These are phyloP conservation scores for Chlorella sp. DNA, from an alignment of 139 green algal species.

Conservation along the genomic window DNA sequence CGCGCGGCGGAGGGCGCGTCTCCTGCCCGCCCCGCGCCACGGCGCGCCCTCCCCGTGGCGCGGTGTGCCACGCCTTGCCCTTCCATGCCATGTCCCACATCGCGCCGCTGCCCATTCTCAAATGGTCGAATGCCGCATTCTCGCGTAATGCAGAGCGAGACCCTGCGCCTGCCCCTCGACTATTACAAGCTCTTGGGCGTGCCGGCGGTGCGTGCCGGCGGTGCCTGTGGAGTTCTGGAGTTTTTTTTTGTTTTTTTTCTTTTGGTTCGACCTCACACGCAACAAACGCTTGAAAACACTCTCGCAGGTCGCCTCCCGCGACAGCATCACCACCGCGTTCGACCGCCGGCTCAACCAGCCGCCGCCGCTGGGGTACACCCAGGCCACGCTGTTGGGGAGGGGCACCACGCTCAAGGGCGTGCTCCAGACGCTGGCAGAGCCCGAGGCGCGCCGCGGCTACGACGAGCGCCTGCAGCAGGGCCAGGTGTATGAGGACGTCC, in stretches of 20 bases:
- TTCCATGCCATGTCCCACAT: too few species aligned
- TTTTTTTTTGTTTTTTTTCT: conserved; percentile 6
- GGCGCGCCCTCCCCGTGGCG: too few species aligned
- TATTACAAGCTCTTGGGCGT: conserved; percentile 35
- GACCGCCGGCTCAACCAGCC: conserved; percentile 22
- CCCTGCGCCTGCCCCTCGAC: conserved; percentile 24
- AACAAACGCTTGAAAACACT: too few species aligned
- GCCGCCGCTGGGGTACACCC: conserved; percentile 26
- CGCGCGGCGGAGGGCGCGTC: too few species aligned
- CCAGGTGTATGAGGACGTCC: conserved; percentile 31
- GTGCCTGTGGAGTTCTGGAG: neutral
- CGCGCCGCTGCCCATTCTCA: too few species aligned
- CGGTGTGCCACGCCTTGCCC: too few species aligned
- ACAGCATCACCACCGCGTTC: too few species aligned
- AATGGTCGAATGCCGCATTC: too few species aligned
- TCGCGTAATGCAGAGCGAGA: too few species aligned
- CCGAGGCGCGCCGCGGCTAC: conserved; percentile 13
- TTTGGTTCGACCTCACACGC: too few species aligned
- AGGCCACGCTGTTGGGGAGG: conserved; percentile 25
- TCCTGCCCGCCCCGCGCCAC: too few species aligned
- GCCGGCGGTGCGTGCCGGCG: neutral
- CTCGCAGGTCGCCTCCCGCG: too few species aligned
- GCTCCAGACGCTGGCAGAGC: conserved; percentile 26
- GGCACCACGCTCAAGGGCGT: conserved; percentile 29
- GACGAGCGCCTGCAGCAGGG: conserved; percentile 29